Evolutionary conservation across 2,329 filamentous ascomycete genomes (phyloP).

Genomic region (Monosporascus sp.): DNA sequence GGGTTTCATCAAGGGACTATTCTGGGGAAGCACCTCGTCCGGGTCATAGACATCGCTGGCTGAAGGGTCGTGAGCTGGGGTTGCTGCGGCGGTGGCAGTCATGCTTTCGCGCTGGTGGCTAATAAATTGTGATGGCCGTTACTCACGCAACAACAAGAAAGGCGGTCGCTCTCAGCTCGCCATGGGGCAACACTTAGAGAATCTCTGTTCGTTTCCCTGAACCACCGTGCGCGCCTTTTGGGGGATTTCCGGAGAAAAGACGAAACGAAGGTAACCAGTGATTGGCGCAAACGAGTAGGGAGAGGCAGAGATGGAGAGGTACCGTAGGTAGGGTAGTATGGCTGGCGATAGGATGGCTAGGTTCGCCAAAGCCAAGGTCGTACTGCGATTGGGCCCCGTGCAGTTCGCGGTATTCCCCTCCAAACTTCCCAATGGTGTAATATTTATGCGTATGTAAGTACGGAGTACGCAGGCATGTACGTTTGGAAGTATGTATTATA

Average conservation of each 20-base stretch:
- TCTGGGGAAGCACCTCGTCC: constrained; percentile 41
- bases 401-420: not conserved
- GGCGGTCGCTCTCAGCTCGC: not conserved
- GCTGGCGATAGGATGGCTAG: not conserved
- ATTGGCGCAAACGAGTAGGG: not conserved
- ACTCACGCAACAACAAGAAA: constrained; percentile 22
- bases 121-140: constrained; percentile 21
- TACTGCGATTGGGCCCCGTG: not conserved
- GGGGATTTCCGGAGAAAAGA: not conserved
- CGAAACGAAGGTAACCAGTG: not conserved
- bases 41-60: constrained; percentile 39
- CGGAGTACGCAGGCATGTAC: not conserved
- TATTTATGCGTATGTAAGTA: not conserved
- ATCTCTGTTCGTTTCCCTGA: not conserved
- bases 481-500: not conserved
- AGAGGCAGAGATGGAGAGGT: not conserved
- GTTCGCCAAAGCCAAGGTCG: not conserved
- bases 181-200: not conserved
- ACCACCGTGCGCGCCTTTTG: not conserved
- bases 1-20: constrained; percentile 35
- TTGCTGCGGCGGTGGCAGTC: constrained; percentile 26
- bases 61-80: constrained; percentile 26
- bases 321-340: not conserved
- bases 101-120: constrained; percentile 23
- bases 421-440: not conserved